Conservation (phyloP, 2,329 filamentous ascomycete genomes). For the Shiraia sp. region DNA sequence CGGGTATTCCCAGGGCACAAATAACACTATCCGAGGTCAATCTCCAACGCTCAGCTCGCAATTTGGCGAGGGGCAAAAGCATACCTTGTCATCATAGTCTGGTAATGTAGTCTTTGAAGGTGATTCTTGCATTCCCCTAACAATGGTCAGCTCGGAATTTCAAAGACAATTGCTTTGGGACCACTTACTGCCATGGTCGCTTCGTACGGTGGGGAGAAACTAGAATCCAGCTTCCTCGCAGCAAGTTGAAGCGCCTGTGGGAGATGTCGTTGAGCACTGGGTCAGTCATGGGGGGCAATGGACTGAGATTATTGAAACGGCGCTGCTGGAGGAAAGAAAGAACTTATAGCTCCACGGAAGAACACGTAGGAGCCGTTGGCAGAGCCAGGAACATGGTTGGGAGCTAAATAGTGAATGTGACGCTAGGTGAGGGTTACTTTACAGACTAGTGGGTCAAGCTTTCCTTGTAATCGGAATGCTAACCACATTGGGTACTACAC, state of each 20-base stretch:
- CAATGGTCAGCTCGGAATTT: constrained; percentile 11
- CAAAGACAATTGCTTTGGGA: not conserved
- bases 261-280: constrained; percentile 82
- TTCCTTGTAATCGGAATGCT: constrained; percentile 27
- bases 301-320: constrained; percentile 3
- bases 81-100: constrained; percentile 71
- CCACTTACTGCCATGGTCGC: constrained; percentile 92
- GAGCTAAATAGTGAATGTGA: constrained; percentile 32
- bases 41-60: constrained; percentile 3
- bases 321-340: constrained; percentile 7
- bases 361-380: constrained; percentile 12
- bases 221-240: constrained; percentile 87
- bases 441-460: constrained; percentile 24
- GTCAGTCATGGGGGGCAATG: constrained; percentile 47
- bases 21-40: constrained; percentile 69
- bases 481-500: constrained; percentile 23
- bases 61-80: constrained; percentile 5
- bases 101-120: constrained; percentile 60
- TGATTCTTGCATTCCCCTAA: constrained; percentile 53
- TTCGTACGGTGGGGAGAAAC: constrained; percentile 97
- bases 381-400: constrained; percentile 19
- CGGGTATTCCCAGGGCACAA: constrained; percentile 90
- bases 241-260: constrained; percentile 88
- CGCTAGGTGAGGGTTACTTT: constrained; percentile 19
- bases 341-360: constrained; percentile 17